A percentile compares a stretch with the other conserved stretches of the same genome.
Evolutionary conservation across 768 basidiomycete genomes (phyloP).

Genomic region (Hygrocybe coccinea): DNA sequence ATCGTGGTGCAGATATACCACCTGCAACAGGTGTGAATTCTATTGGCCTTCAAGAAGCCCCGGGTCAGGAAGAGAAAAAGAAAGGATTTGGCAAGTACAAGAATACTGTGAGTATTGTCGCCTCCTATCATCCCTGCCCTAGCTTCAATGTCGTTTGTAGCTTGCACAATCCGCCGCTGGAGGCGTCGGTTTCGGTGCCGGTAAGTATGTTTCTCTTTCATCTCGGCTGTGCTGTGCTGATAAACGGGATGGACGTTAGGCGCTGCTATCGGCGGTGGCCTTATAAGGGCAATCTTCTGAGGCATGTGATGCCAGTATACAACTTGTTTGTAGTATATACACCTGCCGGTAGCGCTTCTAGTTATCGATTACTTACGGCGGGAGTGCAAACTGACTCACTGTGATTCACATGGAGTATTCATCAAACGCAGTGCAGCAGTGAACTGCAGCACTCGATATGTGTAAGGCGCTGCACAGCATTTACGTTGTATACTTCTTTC

Average conservation of each 20-base stretch:
- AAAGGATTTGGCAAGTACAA: slow-evolving; percentile 37
- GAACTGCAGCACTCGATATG: too few species aligned
- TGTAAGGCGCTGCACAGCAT: too few species aligned
- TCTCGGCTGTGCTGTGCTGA: neutral
- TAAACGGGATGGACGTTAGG: neutral
- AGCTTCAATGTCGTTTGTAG: slow-evolving; percentile 21
- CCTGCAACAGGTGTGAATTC: slow-evolving; percentile 21
- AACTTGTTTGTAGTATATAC: too few species aligned
- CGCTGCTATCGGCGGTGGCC: slow-evolving; percentile 48
- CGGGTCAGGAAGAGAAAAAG: slow-evolving; percentile 48
- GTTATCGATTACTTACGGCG: too few species aligned
- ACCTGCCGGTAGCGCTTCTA: too few species aligned
- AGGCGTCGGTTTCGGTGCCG: slow-evolving; percentile 72
- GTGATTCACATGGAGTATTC: too few species aligned
- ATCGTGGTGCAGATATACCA: slow-evolving; percentile 22
- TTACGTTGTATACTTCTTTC: neutral
- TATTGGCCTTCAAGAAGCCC: slow-evolving; percentile 31
- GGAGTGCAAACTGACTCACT: too few species aligned
- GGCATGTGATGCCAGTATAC: neutral
- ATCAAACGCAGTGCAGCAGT: too few species aligned
- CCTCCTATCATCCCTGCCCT: neutral
- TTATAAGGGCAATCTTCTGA: slow-evolving; percentile 42
- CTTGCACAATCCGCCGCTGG: slow-evolving; percentile 55
- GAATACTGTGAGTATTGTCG: slow-evolving; percentile 40
- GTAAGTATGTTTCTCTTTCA: slow-evolving; percentile 28